Conservation (phyloP, 345 rosid genomes). For the Iberis pinnata region DNA sequence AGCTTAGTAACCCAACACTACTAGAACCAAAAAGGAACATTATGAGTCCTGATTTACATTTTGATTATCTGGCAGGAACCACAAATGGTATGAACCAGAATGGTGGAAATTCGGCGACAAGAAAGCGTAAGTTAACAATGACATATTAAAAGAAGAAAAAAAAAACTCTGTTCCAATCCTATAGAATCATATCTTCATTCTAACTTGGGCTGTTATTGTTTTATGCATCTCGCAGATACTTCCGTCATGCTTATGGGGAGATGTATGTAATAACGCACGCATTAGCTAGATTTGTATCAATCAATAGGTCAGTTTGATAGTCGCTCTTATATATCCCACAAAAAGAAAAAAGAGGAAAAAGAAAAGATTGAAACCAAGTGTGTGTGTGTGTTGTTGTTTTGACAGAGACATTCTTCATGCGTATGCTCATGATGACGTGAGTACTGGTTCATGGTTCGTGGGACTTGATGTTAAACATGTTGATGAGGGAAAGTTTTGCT, state of each 20-base stretch:
- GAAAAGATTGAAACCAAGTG: not conserved
- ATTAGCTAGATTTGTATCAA: constrained; percentile 61
- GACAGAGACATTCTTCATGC: constrained; percentile 54
- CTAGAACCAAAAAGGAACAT: not conserved
- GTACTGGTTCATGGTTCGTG: constrained; percentile 72
- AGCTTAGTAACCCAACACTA: not conserved
- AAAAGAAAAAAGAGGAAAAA: too few relatives aligned
- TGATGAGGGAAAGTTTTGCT: constrained; percentile 65
- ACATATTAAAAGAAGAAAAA: too few relatives aligned
- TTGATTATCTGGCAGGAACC: constrained; percentile 38
- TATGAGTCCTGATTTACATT: not conserved
- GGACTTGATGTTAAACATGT: constrained; percentile 64
- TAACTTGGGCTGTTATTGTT: constrained; percentile 6
- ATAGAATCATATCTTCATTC: too few relatives aligned
- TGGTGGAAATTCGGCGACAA: constrained; percentile 97
- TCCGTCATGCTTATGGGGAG: constrained; percentile 75
- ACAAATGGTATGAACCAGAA: constrained; percentile 79
- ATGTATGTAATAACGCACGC: constrained; percentile 59
- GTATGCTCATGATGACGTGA: constrained; percentile 68
- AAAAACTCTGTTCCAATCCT: too few relatives aligned
- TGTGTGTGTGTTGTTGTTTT: not conserved
- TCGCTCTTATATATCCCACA: not conserved
- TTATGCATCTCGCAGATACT: constrained; percentile 45
- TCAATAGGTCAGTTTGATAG: constrained; percentile 44
- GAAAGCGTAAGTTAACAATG: constrained; percentile 63